These are phyloP conservation scores for Macrolepiota albuminosa DNA, from an alignment of 768 basidiomycete species.

Conservation along the genomic window DNA sequence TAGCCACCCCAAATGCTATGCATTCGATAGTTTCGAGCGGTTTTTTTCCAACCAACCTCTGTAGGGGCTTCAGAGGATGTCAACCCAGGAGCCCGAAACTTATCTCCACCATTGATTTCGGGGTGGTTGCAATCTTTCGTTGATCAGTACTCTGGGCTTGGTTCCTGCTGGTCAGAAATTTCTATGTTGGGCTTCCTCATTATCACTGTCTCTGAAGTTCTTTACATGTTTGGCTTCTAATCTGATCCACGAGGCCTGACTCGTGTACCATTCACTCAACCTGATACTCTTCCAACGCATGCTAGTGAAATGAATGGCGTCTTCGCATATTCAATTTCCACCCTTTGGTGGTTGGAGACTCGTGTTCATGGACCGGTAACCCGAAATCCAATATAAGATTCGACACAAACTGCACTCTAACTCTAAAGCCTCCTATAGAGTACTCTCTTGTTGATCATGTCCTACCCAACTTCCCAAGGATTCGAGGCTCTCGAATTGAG, in stretches of 20 bases:
- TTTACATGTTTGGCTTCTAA: not conserved
- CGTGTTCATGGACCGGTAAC: not conserved
- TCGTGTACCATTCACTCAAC: not conserved
- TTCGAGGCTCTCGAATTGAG: conserved; percentile 21
- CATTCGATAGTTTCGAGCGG: not conserved
- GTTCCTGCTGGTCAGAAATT: not conserved
- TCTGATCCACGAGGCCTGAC: not conserved
- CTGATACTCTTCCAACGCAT: not conserved
- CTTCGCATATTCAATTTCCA: not conserved
- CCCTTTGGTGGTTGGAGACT: not conserved
- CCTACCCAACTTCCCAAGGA: not conserved
- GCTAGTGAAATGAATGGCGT: not conserved
- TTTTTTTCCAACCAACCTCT: not conserved
- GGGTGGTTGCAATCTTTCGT: not conserved
- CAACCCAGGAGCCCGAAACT: not conserved
- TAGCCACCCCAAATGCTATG: not conserved
- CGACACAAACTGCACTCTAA: not conserved
- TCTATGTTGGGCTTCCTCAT: not conserved
- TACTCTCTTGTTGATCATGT: conserved; percentile 1
- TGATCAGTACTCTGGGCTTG: not conserved
- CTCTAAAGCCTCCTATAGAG: not conserved
- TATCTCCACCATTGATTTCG: not conserved
- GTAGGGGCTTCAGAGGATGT: not conserved
- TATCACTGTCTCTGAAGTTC: not conserved
- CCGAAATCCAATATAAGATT: not conserved